phyloP scores from a whole-genome alignment of 768 basidiomycete species.

The Tephrocybe sp. region DNA sequence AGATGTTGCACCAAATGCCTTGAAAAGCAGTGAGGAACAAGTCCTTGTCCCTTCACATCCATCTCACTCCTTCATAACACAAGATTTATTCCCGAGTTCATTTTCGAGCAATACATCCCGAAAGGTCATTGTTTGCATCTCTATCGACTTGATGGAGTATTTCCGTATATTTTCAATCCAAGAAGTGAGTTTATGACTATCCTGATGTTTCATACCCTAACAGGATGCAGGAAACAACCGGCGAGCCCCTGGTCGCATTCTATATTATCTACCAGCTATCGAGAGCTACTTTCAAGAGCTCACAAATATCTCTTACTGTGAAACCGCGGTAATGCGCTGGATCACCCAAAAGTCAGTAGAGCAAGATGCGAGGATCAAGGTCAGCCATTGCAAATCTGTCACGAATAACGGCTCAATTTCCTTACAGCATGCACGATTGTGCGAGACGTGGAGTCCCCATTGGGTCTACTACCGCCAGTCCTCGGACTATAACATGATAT shows the following conservation, averaged over 20 bases:
- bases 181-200: constrained; percentile 18
- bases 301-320: constrained; percentile 13
- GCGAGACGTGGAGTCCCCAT: constrained; percentile 32
- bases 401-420: neutral
- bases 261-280: constrained; percentile 25
- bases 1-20: constrained; percentile 38
- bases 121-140: constrained; percentile 18
- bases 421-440: constrained; percentile 32
- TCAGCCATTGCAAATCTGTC: neutral
- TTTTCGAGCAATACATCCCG: constrained; percentile 25
- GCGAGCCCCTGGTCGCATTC: constrained; percentile 17
- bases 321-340: constrained; percentile 25
- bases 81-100: constrained; percentile 31
- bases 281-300: constrained; percentile 29
- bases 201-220: neutral
- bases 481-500: constrained; percentile 17
- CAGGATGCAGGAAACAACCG: constrained; percentile 10
- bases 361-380: constrained; percentile 18
- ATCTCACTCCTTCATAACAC: neutral
- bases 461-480: constrained; percentile 23
- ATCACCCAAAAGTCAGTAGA: constrained; percentile 25
- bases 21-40: constrained; percentile 26
- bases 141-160: constrained; percentile 28
- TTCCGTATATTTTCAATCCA: constrained; percentile 26
- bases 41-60: neutral